Base-by-base conservation (phyloP, 2,329 filamentous ascomycete genomes). In the Sporothrix pallida region DNA sequence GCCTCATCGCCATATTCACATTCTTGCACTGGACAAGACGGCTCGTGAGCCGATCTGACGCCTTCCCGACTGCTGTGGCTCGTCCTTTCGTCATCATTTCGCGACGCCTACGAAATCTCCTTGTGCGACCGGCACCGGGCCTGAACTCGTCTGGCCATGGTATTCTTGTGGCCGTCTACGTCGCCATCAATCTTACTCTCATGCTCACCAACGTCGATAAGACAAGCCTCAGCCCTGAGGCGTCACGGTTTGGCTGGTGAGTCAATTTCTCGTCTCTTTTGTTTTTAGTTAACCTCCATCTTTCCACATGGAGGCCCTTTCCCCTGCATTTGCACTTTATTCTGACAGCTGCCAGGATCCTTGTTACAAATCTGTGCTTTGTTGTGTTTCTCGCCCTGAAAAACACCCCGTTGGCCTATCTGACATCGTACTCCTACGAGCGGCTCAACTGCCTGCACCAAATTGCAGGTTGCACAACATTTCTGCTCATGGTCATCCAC, bases 401-500 rank as follows among this genome's bases (percentile, higher is more conserved):
- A 76, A 89, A 90, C 77, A 90, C 88, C 0, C 88, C 88, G 0
- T 78, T 90, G 20, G 85, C 85, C 0, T 84, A 85, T 74, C 76
- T 90, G 12, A 86, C 86, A 0, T 81, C 84, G 1, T 87, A 86
- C 77, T 89, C 87, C 5, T 88, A 90, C 78, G 88, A 90, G 74
- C 83, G 86, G 23, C 83, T 90, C 70, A 90, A 89, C 76, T 82
- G 86, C 68, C 82, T 90, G 2, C 88, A 90, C 76, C 86, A 86
- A 73, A 80, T 87, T 20, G 83, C 84, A 3, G 88, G 88, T 2
- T 87, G 85, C 76, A 83, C 82, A 7, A 85, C 86, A 20, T 82
- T 89, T 37, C 73, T 82, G 48, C 81, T 82, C 48, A 79, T 85
- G 73, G 78, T 87, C 17, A 74, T 87, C 2, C 88, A 90, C 72